These are phyloP conservation scores for Thuidium tamariscinum DNA, from an alignment of 225 moss, liverwort and hornwort species.

Conservation along the genomic window DNA sequence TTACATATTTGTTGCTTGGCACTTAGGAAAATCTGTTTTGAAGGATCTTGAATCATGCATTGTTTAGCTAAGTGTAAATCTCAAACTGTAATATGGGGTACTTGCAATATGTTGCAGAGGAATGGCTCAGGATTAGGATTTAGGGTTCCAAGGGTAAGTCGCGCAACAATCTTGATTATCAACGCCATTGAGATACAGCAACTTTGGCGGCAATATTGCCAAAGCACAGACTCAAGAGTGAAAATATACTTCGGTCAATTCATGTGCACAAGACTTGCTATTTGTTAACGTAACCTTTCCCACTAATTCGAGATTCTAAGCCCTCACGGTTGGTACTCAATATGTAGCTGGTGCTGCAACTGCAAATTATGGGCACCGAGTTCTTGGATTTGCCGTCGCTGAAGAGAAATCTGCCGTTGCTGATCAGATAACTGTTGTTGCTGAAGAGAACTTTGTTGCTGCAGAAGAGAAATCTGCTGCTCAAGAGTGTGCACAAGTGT, in stretches of 20 bases:
- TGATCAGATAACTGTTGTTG: no score
- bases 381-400: no score
- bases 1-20: not conserved
- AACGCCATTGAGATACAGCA: no score
- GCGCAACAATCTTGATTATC: no score
- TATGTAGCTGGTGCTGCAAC: no score
- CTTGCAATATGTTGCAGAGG: not conserved
- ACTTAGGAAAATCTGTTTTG: not conserved
- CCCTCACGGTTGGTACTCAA: no score
- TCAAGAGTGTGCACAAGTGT: accelerated
- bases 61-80: not conserved
- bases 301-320: not conserved
- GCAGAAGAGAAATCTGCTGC: not conserved
- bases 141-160: not conserved
- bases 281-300: no score
- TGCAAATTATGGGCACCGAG: no score
- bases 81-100: not conserved
- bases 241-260: not conserved
- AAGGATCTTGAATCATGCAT: not conserved
- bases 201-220: not conserved
- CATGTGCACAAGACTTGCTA: not conserved
- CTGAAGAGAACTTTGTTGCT: no score
- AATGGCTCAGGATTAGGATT: not conserved
- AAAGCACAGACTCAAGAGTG: not conserved
- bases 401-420: no score